phyloP scores from a whole-genome alignment of 257 asterid species.

The Forsythia suspensa region DNA sequence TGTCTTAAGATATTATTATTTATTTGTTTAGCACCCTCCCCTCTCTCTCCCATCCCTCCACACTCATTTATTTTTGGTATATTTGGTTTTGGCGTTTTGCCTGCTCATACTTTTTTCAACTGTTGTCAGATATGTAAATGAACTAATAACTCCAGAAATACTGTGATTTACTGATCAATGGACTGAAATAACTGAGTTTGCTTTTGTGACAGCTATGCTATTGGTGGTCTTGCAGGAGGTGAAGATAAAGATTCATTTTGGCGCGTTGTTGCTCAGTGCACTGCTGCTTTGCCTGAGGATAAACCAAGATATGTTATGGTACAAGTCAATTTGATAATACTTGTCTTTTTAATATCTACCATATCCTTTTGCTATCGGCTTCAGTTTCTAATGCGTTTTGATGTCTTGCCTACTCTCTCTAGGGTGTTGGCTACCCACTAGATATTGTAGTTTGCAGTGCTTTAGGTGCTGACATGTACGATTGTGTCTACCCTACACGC shows the following conservation, averaged over 20 bases:
- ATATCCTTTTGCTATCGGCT: constrained; percentile 3
- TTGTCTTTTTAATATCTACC: background rate
- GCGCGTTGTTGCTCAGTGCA: constrained; percentile 99
- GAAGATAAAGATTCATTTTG: constrained; percentile 99
- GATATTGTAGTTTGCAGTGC: constrained; percentile 99
- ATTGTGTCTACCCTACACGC: constrained; percentile 98
- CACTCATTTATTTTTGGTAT: background rate
- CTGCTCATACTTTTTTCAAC: background rate
- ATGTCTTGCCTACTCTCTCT: constrained; percentile 27
- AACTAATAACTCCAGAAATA: constrained; percentile 7
- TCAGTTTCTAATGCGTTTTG: constrained; percentile 16
- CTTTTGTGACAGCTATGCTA: constrained; percentile 85
- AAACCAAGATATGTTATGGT: constrained; percentile 99
- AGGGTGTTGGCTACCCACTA: constrained; percentile 99
- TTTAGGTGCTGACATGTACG: constrained; percentile 99
- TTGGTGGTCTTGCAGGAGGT: constrained; percentile 99
- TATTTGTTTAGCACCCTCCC: background rate
- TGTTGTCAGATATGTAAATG: background rate
- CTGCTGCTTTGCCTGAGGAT: constrained; percentile 94
- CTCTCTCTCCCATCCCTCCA: background rate
- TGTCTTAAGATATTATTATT: background rate
- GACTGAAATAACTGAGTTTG: constrained; percentile 37
- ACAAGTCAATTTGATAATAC: constrained; percentile 15
- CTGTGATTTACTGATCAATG: constrained; percentile 21
- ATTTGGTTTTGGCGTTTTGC: background rate